Percentiles rank a stretch among this genome's conserved stretches.
These are phyloP conservation scores for Elasticomyces elasticus DNA, from an alignment of 495 filamentous ascomycete species.

Conservation along the genomic window DNA sequence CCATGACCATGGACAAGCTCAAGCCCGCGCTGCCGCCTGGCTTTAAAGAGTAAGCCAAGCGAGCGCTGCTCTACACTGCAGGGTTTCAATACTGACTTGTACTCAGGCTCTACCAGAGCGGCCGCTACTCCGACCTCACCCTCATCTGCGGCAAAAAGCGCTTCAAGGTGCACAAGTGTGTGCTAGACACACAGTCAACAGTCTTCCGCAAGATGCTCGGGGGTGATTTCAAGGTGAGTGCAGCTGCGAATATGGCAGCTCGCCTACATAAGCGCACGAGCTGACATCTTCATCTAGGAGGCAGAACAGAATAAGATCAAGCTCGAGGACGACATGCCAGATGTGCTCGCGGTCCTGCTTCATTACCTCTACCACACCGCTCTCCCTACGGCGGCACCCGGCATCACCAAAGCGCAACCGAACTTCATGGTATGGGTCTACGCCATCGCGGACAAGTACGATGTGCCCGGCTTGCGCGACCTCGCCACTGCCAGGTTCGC, in stretches of 20 bases:
- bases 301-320: conserved; percentile 1
- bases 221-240: neutral
- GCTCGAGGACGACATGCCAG: conserved; percentile 13
- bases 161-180: conserved; percentile 14
- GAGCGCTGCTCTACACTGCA: neutral
- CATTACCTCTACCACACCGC: conserved; percentile 8
- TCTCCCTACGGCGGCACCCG: too few species aligned
- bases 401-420: neutral
- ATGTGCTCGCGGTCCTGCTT: conserved; percentile 7
- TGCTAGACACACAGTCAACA: conserved; percentile 5
- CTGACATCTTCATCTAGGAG: neutral
- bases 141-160: neutral
- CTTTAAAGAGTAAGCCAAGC: neutral
- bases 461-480: neutral
- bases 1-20: neutral
- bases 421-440: conserved; percentile 6
- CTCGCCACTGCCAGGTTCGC: neutral
- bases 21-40: neutral
- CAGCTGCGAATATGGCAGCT: too few species aligned
- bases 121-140: conserved; percentile 6
- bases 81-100: neutral
- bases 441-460: conserved; percentile 14
- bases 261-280: neutral
- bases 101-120: neutral
- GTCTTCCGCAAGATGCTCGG: conserved; percentile 6